These are phyloP conservation scores for Acacia confusa DNA, from an alignment of 306 rosid genomes.

Conservation along the genomic window DNA sequence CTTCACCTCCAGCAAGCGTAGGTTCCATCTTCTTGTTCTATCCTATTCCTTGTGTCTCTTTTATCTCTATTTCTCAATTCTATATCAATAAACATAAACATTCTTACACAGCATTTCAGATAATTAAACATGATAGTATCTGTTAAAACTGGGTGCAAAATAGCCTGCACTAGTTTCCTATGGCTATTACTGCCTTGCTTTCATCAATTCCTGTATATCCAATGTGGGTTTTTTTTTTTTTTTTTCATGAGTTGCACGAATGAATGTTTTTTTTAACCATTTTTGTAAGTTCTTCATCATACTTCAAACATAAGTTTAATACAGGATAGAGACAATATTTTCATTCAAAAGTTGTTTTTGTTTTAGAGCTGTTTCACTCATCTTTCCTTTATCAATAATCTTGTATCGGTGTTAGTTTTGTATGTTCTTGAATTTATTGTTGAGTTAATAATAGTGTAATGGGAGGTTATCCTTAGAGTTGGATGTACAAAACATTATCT, in stretches of 20 bases:
- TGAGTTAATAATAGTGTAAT: conserved; percentile 14
- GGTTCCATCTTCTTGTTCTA: no score
- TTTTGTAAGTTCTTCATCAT: not conserved
- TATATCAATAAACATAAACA: no score
- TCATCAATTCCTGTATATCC: not conserved
- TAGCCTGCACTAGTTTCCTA: not conserved
- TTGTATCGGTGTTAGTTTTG: not conserved
- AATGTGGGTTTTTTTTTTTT: not conserved
- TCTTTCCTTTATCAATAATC: not conserved
- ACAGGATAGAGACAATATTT: not conserved
- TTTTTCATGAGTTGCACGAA: not conserved
- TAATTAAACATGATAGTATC: not conserved
- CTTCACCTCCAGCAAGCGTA: no score
- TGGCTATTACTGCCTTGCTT: not conserved
- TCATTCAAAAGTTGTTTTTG: not conserved
- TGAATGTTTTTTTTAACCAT: not conserved
- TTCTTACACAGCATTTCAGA: not conserved
- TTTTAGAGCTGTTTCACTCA: not conserved
- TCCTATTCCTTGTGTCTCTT: no score
- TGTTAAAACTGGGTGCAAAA: conserved; percentile 5
- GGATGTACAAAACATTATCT: not conserved
- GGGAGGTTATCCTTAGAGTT: conserved; percentile 3
- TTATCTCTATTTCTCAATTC: no score
- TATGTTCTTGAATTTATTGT: conserved; percentile 1
- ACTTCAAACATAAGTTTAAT: not conserved